These are phyloP conservation scores for Yarrowia divulgata DNA, from an alignment of 805 yeast species.

Conservation along the genomic window DNA sequence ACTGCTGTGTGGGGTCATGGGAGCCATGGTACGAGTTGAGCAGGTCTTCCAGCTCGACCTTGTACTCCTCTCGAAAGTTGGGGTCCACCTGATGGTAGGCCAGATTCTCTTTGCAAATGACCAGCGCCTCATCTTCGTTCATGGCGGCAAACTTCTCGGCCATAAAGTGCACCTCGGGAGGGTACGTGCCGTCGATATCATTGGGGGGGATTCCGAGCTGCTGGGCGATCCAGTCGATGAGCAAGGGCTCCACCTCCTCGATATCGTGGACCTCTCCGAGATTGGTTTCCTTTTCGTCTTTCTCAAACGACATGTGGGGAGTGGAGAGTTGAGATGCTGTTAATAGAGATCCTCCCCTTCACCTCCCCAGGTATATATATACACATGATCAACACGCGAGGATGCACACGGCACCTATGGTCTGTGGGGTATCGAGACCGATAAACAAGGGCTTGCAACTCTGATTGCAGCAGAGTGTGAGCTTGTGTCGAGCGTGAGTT, in stretches of 20 bases:
- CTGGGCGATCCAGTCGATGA: conserved; percentile 32
- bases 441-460: conserved; percentile 12
- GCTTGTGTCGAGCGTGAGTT: neutral
- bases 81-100: conserved; percentile 58
- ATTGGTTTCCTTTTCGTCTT: conserved; percentile 35
- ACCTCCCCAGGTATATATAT: no score
- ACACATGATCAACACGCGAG: neutral
- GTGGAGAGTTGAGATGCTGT: no score
- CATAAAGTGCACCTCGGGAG: conserved; percentile 50
- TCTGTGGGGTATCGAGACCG: conserved; percentile 23
- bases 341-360: no score
- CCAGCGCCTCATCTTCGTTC: conserved; percentile 53
- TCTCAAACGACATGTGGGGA: conserved; percentile 20
- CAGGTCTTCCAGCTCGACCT: conserved; percentile 41
- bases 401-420: conserved; percentile 20
- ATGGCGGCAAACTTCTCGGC: conserved; percentile 53
- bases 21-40: conserved; percentile 32
- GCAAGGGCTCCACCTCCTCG: conserved; percentile 18
- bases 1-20: conserved; percentile 24
- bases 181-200: conserved; percentile 30
- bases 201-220: conserved; percentile 13
- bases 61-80: conserved; percentile 54
- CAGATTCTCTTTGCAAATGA: conserved; percentile 53
- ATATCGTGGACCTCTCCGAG: conserved; percentile 28
- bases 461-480: conserved; percentile 2